Percentiles rank a stretch among this genome's conserved stretches.
phyloP scores from a whole-genome alignment of 2,329 filamentous ascomycete genomes.

The Didymosphaeria variabile region DNA sequence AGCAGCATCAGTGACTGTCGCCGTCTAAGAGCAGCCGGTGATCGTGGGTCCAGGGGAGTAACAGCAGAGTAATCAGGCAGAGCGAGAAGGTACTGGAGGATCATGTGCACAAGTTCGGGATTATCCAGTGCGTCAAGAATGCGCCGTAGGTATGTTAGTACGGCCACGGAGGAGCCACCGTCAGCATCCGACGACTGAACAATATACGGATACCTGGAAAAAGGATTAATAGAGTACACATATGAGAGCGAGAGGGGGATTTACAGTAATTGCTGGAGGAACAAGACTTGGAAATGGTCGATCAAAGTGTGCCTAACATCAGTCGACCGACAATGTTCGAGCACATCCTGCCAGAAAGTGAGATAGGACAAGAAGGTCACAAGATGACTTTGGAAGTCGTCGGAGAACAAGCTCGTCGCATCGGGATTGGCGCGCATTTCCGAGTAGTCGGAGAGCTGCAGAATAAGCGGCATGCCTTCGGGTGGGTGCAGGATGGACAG shows the following conservation, averaged over 20 bases:
- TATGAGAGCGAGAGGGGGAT: background rate
- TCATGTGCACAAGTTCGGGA: slow-evolving; percentile 91
- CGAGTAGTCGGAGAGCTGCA: slow-evolving; percentile 88
- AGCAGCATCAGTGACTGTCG: slow-evolving; percentile 90
- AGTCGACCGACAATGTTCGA: slow-evolving; percentile 91
- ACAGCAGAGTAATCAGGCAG: slow-evolving; percentile 67
- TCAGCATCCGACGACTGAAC: slow-evolving; percentile 97
- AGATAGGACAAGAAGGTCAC: slow-evolving; percentile 94
- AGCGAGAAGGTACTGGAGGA: slow-evolving; percentile 89
- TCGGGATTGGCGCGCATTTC: slow-evolving; percentile 71
- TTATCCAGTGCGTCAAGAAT: slow-evolving; percentile 93
- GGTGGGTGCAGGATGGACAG: slow-evolving; percentile 80
- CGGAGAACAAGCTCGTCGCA: slow-evolving; percentile 76
- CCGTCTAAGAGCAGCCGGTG: slow-evolving; percentile 75
- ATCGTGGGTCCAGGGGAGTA: slow-evolving; percentile 47
- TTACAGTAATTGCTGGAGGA: slow-evolving; percentile 92
- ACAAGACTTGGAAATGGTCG: slow-evolving; percentile 97
- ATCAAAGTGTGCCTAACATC: slow-evolving; percentile 93
- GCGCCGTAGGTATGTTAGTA: slow-evolving; percentile 89
- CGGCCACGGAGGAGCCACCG: slow-evolving; percentile 94
- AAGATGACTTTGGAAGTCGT: slow-evolving; percentile 83
- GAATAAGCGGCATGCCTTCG: slow-evolving; percentile 79
- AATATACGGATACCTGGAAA: slow-evolving; percentile 83
- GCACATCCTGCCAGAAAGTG: slow-evolving; percentile 96
- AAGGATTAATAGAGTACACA: slow-evolving; percentile 23